Base-by-base conservation (phyloP, 768 basidiomycete genomes). In the Pilatotrama ljubarskyi region DNA sequence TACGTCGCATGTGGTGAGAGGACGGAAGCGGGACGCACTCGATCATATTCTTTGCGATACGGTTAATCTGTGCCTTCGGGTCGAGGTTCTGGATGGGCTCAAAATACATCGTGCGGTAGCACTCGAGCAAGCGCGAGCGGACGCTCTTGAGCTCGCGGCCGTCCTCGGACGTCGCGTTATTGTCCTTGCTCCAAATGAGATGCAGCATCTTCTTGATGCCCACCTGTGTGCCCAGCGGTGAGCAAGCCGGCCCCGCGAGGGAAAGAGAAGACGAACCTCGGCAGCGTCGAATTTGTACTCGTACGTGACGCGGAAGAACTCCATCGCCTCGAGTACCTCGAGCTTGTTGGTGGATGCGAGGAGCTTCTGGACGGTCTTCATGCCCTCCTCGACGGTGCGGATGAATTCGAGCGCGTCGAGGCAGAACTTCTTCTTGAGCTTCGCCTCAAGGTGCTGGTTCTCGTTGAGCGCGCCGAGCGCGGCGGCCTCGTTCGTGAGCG, bases 161-260 rank as follows among this genome's bases (percentile, higher is more conserved):
- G 49, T 88, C 86, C 64, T 86, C 85, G 29, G 84, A 84, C n/a
- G 90, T 84, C 22, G 84, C 80, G 51, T 77, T 89, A 68, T 93
- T 93, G 69, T 99, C 96, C 71, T 98, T 98, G 25, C 84, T 83
- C 97, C 97, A 98, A 66, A 99, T 92, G 24, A 99, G 79, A 72
- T 98, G 97, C 14, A 99, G 72, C 96, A 98, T 98, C 68, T 88
- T 93, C 78, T 91, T 94, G 69, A 99, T 88, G 0, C 97, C 97
- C 14, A 76, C 74, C 93, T 96, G 64, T 17, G 7, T 32, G 44
- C 44, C 55, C 13, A 32, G 10, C 51, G 18, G 22, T 15, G 1
- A 17, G 14, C 15, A 42, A 5, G 18, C 24, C 37, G 15, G 18
- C 48, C 48, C 15, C 37, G 22, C 20, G 4, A 55, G 17, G 20